phyloP scores from a whole-genome alignment of 2,329 filamentous ascomycete species.

The Penicillium sp. region DNA sequence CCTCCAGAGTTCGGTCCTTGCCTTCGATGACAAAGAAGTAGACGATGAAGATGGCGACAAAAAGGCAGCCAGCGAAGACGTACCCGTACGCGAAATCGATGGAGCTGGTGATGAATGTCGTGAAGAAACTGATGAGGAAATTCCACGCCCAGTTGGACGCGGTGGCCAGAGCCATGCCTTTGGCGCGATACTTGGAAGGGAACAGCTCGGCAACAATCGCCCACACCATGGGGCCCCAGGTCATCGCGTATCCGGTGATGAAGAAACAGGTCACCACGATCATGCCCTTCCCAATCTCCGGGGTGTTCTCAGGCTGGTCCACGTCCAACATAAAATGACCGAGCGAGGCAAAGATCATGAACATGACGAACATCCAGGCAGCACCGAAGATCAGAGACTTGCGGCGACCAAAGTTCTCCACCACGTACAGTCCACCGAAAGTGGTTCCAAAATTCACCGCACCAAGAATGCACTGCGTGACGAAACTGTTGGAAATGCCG shows the following conservation, averaged over 20 bases:
- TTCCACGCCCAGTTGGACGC: constrained; percentile 71
- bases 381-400: constrained; percentile 62
- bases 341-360: constrained; percentile 58
- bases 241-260: constrained; percentile 62
- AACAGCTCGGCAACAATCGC: constrained; percentile 43
- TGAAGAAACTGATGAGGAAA: constrained; percentile 69
- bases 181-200: constrained; percentile 53
- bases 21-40: constrained; percentile 74
- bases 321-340: constrained; percentile 43
- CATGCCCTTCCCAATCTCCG: constrained; percentile 57
- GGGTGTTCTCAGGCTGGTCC: constrained; percentile 39
- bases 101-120: constrained; percentile 64
- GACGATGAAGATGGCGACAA: constrained; percentile 55
- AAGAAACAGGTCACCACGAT: constrained; percentile 68
- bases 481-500: constrained; percentile 58
- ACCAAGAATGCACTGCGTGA: constrained; percentile 58
- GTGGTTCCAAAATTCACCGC: constrained; percentile 64
- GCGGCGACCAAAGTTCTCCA: constrained; percentile 63
- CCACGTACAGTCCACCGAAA: constrained; percentile 61
- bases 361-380: constrained; percentile 60
- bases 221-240: constrained; percentile 60
- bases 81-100: constrained; percentile 72
- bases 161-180: constrained; percentile 73
- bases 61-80: constrained; percentile 67
- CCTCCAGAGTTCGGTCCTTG: constrained; percentile 63